phyloP scores from a whole-genome alignment of 495 filamentous ascomycete genomes.

The Lophiostoma macrostomum region DNA sequence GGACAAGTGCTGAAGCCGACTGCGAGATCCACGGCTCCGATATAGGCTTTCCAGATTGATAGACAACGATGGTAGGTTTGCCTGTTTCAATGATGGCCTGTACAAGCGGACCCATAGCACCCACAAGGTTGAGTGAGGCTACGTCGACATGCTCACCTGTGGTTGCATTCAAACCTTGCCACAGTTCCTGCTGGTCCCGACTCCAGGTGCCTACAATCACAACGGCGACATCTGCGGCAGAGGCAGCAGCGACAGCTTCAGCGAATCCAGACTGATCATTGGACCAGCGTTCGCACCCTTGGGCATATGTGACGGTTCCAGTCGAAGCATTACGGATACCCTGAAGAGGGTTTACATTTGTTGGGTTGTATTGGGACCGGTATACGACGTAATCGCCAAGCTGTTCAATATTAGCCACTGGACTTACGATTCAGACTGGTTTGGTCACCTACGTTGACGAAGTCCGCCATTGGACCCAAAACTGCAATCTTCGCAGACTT shows the following conservation, averaged over 20 bases:
- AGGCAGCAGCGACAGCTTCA: constrained; percentile 60
- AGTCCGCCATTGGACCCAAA: constrained; percentile 72
- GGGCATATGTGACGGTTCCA: constrained; percentile 59
- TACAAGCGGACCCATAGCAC: constrained; percentile 65
- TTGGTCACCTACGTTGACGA: constrained; percentile 65
- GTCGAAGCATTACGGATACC: constrained; percentile 58
- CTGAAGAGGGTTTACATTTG: constrained; percentile 62
- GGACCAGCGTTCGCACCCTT: constrained; percentile 72
- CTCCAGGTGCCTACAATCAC: constrained; percentile 73
- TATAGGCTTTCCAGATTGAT: constrained; percentile 66
- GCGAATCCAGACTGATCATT: constrained; percentile 60
- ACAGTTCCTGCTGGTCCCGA: constrained; percentile 66
- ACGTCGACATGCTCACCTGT: constrained; percentile 72
- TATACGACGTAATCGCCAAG: constrained; percentile 65
- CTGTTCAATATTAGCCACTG: constrained; percentile 41
- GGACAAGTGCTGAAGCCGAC: constrained; percentile 57
- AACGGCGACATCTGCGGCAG: constrained; percentile 65
- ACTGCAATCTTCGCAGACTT: constrained; percentile 62
- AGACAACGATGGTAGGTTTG: constrained; percentile 66
- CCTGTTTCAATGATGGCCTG: constrained; percentile 61
- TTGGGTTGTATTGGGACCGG: constrained; percentile 50
- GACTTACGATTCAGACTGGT: background rate
- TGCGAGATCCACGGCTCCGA: constrained; percentile 65
- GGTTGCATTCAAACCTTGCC: constrained; percentile 65
- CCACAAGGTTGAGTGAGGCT: constrained; percentile 59